A percentile compares a stretch with the other conserved stretches of the same genome.
phyloP scores from a whole-genome alignment of 768 basidiomycete species.

The Cystofilobasidium bisporidii region DNA sequence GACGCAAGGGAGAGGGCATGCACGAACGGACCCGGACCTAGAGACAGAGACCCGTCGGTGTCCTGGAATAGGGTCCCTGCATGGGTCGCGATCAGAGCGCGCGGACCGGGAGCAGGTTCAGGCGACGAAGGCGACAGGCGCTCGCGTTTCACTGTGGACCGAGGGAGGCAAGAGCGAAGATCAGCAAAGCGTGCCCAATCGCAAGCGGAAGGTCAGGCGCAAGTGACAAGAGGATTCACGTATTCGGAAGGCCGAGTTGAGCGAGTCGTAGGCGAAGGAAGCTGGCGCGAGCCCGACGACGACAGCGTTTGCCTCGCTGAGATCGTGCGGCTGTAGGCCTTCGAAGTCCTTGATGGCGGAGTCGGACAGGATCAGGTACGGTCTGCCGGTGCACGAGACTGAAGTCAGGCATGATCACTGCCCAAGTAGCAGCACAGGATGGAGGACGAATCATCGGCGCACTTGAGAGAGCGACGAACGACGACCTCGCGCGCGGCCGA shows the following conservation, averaged over 20 bases:
- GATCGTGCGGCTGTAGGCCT: conserved; percentile 38
- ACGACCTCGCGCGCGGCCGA: conserved; percentile 49
- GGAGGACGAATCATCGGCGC: too few species aligned
- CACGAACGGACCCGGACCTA: conserved; percentile 65
- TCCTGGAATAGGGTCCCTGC: neutral
- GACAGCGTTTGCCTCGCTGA: conserved; percentile 49
- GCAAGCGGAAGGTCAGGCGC: neutral
- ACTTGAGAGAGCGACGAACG: conserved; percentile 40
- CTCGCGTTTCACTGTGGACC: conserved; percentile 3
- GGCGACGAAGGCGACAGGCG: neutral
- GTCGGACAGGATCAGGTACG: conserved; percentile 52
- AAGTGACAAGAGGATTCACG: conserved; percentile 36
- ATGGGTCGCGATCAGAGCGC: conserved; percentile 6
- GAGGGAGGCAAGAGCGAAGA: neutral
- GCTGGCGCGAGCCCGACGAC: conserved; percentile 55
- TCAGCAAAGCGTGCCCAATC: neutral
- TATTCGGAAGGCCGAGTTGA: conserved; percentile 61
- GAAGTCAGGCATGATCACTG: too few species aligned
- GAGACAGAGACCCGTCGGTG: conserved; percentile 42
- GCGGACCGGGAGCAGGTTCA: neutral
- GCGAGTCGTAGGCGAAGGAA: conserved; percentile 47
- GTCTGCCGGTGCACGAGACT: too few species aligned
- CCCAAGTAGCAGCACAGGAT: too few species aligned
- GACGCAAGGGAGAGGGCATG: conserved; percentile 53
- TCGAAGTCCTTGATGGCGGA: conserved; percentile 37